Evolutionary conservation across 305 asterid species (phyloP).

Genomic region (Andrographis paniculata): DNA sequence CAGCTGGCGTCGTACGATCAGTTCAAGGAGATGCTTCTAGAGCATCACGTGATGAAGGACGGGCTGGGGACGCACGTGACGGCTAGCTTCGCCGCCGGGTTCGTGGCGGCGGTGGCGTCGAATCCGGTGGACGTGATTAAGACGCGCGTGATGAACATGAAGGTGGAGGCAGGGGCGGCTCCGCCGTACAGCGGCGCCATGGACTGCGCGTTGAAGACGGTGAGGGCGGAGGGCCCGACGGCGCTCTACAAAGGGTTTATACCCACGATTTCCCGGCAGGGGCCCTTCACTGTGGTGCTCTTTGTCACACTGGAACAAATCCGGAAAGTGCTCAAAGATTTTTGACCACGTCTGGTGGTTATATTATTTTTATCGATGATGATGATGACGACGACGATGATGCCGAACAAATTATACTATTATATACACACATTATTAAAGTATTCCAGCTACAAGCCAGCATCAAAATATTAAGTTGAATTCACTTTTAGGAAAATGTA

Average conservation of each 20-base stretch:
- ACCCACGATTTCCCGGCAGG: conserved; percentile 64
- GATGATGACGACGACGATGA: conserved; percentile 5
- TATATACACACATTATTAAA: too few species aligned
- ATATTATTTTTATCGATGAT: too few species aligned
- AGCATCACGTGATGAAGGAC: conserved; percentile 31
- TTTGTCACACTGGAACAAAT: conserved; percentile 62
- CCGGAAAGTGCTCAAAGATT: conserved; percentile 44
- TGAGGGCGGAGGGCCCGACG: conserved; percentile 51
- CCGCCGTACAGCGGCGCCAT: conserved; percentile 46
- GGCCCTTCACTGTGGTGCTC: conserved; percentile 51
- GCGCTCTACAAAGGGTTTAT: conserved; percentile 58
- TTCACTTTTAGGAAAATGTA: too few species aligned
- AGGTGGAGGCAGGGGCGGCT: conserved; percentile 36
- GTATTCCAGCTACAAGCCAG: too few species aligned
- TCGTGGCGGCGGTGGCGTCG: conserved; percentile 60
- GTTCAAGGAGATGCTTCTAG: conserved; percentile 44
- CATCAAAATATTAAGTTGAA: too few species aligned
- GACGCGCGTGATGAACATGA: conserved; percentile 68
- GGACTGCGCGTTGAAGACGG: conserved; percentile 53
- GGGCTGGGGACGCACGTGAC: conserved; percentile 59
- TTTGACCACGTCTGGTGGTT: too few species aligned
- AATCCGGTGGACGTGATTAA: conserved; percentile 63
- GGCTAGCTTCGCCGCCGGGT: conserved; percentile 59
- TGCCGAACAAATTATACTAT: too few species aligned
- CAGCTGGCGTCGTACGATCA: conserved; percentile 66